Percentiles rank a stretch among this genome's conserved stretches.
Conservation (phyloP, 2,329 filamentous ascomycete genomes). For the Aspergillus neoniger region DNA sequence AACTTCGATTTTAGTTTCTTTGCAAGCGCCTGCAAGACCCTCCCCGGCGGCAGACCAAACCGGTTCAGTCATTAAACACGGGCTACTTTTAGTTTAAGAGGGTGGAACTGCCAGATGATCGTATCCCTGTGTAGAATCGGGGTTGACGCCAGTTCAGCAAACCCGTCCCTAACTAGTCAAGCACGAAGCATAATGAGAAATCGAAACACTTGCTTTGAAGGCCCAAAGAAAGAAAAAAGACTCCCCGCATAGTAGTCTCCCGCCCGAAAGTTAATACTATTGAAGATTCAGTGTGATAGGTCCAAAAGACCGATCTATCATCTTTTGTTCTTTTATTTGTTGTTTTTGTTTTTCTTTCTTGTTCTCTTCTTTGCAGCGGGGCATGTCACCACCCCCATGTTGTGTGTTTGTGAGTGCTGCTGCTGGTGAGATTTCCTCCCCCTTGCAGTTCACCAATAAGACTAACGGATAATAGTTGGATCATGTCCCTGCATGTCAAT, state of each 20-base stretch:
- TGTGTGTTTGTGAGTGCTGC: no score
- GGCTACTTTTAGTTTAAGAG: neutral
- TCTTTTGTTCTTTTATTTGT: neutral
- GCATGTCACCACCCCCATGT: neutral
- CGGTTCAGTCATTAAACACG: neutral
- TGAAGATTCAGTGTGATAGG: neutral
- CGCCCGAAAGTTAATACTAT: neutral
- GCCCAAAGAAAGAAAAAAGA: neutral
- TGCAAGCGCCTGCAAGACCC: neutral
- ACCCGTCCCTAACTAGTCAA: no score
- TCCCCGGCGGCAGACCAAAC: constrained; percentile 4
- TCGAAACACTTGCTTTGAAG: neutral
- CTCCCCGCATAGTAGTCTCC: neutral
- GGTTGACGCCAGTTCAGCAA: no score
- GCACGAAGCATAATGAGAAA: no score
- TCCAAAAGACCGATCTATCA: neutral
- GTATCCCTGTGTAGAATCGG: neutral
- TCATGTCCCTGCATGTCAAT: neutral
- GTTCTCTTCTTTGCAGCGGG: neutral
- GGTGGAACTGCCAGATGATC: neutral
- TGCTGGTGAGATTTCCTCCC: neutral
- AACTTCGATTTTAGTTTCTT: neutral
- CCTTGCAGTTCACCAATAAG: neutral
- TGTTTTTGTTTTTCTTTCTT: neutral
- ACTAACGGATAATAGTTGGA: neutral